Percentiles rank a stretch among this genome's conserved stretches.
Evolutionary conservation across 1,139 yeast genomes (phyloP).

Genomic region (Scheffersomyces cryptocercus): DNA sequence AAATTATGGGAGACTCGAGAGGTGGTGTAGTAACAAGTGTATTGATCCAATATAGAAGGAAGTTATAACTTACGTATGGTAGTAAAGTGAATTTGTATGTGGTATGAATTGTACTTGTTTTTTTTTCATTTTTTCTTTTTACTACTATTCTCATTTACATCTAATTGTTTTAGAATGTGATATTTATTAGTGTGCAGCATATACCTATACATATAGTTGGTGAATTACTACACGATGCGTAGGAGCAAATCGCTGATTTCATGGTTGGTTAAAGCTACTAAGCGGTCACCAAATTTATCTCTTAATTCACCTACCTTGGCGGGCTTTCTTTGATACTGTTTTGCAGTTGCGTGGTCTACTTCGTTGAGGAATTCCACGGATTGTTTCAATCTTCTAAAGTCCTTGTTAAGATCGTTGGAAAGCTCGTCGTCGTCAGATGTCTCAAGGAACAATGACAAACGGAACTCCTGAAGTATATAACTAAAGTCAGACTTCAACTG

Average conservation of each 20-base stretch:
- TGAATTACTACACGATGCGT: constrained; percentile 22
- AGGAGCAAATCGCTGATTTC: constrained; percentile 34
- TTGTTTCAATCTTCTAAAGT: constrained; percentile 31
- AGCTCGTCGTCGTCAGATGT: constrained; percentile 9
- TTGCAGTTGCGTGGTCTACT: constrained; percentile 23
- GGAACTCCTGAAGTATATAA: constrained; percentile 43
- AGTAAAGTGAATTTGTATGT: too few relatives aligned
- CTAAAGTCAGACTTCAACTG: constrained; percentile 59
- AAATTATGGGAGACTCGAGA: not conserved
- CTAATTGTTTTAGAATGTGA: too few relatives aligned
- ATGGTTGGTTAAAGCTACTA: constrained; percentile 31
- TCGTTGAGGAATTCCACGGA: constrained; percentile 43
- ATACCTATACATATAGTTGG: too few relatives aligned
- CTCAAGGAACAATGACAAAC: constrained; percentile 19
- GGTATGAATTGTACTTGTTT: too few relatives aligned
- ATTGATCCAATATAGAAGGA: too few relatives aligned
- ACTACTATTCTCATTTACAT: too few relatives aligned
- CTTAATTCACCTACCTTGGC: constrained; percentile 22
- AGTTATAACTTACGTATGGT: too few relatives aligned
- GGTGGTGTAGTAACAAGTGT: too few relatives aligned
- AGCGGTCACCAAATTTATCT: constrained; percentile 20
- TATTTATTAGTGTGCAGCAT: too few relatives aligned
- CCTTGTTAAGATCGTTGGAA: constrained; percentile 29
- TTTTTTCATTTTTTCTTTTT: too few relatives aligned
- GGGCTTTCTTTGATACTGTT: constrained; percentile 14